A percentile compares a stretch with the other conserved stretches of the same genome.
These are phyloP conservation scores for Jatropha multifida DNA, from an alignment of 441 rosid genomes.

Conservation along the genomic window DNA sequence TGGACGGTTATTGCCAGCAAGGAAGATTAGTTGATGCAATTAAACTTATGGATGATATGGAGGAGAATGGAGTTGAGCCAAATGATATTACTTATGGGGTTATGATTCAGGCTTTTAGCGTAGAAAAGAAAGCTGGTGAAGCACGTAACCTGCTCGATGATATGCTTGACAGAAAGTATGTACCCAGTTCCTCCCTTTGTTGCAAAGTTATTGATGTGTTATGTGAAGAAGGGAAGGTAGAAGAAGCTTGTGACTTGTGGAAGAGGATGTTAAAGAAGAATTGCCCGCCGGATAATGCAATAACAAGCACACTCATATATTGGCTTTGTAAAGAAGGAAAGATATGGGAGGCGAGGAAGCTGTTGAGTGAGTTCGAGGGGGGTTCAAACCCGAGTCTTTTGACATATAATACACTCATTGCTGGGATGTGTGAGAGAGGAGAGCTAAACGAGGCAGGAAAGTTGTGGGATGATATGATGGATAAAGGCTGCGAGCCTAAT, in stretches of 20 bases:
- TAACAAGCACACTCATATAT: constrained; percentile 72
- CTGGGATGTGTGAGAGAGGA: constrained; percentile 79
- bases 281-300: constrained; percentile 78
- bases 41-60: constrained; percentile 88
- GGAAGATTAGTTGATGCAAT: constrained; percentile 75
- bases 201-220: constrained; percentile 73
- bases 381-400: constrained; percentile 71
- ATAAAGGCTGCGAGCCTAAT: constrained; percentile 68
- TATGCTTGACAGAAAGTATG: constrained; percentile 60
- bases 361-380: constrained; percentile 74
- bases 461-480: constrained; percentile 91
- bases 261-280: constrained; percentile 64
- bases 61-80: constrained; percentile 57
- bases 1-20: constrained; percentile 73
- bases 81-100: constrained; percentile 86
- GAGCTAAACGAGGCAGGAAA: constrained; percentile 69
- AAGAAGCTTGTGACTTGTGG: constrained; percentile 71
- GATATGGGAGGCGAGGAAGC: constrained; percentile 61
- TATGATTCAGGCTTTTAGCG: constrained; percentile 69
- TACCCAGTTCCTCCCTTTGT: constrained; percentile 68
- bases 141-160: constrained; percentile 67
- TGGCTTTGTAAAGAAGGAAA: constrained; percentile 87
- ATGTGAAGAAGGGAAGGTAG: constrained; percentile 63
- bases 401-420: constrained; percentile 73
- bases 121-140: constrained; percentile 64